phyloP scores from a whole-genome alignment of 176 grass and related monocot species.

The Avena insularis region DNA sequence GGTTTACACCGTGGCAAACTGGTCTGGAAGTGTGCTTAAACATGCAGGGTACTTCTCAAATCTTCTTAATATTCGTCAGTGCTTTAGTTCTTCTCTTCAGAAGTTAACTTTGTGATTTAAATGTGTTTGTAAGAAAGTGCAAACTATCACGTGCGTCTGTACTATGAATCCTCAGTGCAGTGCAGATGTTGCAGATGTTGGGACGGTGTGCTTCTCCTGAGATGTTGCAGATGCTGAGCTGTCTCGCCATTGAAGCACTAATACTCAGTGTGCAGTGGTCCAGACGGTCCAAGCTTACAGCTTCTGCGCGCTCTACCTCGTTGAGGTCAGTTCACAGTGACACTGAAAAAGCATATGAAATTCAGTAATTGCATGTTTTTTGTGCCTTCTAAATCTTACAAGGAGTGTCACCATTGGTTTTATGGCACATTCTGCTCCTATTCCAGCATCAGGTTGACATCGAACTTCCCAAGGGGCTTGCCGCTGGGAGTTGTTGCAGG shows the following conservation, averaged over 20 bases:
- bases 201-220: too few species aligned
- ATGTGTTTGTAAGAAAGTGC: neutral
- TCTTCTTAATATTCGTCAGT: neutral
- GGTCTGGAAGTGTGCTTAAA: constrained; percentile 77
- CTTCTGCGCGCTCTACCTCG: too few species aligned
- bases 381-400: neutral
- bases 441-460: constrained; percentile 65
- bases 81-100: neutral
- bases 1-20: constrained; percentile 47
- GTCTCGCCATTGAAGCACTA: too few species aligned
- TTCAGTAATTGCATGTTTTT: neutral
- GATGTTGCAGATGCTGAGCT: too few species aligned
- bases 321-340: too few species aligned
- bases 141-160: neutral
- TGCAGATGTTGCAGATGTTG: neutral
- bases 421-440: neutral
- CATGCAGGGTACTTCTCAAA: constrained; percentile 55
- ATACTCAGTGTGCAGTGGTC: too few species aligned
- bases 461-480: constrained; percentile 66
- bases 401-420: neutral
- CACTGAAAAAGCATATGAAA: too few species aligned
- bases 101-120: neutral
- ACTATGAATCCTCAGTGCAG: constrained; percentile 36
- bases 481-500: constrained; percentile 78
- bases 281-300: too few species aligned